Evolutionary conservation across 768 basidiomycete genomes (phyloP).

Genomic region (Cystobasidium ongulense): DNA sequence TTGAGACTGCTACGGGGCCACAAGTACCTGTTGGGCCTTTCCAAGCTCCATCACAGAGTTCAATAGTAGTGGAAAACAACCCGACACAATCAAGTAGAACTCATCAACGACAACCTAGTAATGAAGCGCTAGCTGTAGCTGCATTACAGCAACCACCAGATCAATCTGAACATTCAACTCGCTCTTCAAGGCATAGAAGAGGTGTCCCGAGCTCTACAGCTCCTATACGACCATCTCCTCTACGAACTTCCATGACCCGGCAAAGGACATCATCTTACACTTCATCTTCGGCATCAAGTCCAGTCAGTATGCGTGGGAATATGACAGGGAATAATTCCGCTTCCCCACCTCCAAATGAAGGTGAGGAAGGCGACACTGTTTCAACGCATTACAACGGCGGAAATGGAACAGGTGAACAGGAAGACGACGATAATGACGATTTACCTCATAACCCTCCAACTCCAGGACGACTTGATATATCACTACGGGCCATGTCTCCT

Average conservation of each 20-base stretch:
- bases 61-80: not conserved
- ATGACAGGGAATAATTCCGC: constrained; percentile 26
- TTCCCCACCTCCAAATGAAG: constrained; percentile 10
- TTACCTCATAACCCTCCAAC: constrained; percentile 49
- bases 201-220: constrained; percentile 24
- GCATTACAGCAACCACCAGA: constrained; percentile 6
- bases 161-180: not conserved
- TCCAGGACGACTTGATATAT: constrained; percentile 48
- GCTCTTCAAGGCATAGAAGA: constrained; percentile 7
- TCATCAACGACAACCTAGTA: constrained; percentile 17
- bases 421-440: constrained; percentile 30
- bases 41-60: constrained; percentile 34
- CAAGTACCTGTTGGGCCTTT: constrained; percentile 23
- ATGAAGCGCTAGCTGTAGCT: constrained; percentile 28
- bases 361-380: not conserved
- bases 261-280: constrained; percentile 47
- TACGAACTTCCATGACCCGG: constrained; percentile 48
- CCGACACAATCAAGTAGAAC: constrained; percentile 5
- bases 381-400: constrained; percentile 50
- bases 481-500: constrained; percentile 44
- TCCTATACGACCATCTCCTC: constrained; percentile 58
- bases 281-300: constrained; percentile 51
- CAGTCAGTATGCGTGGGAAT: constrained; percentile 35
- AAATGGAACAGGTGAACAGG: not conserved
- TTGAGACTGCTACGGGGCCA: constrained; percentile 70